phyloP scores from a whole-genome alignment of 352 stramenopile genomes.

The Globisporangium spinosum region DNA sequence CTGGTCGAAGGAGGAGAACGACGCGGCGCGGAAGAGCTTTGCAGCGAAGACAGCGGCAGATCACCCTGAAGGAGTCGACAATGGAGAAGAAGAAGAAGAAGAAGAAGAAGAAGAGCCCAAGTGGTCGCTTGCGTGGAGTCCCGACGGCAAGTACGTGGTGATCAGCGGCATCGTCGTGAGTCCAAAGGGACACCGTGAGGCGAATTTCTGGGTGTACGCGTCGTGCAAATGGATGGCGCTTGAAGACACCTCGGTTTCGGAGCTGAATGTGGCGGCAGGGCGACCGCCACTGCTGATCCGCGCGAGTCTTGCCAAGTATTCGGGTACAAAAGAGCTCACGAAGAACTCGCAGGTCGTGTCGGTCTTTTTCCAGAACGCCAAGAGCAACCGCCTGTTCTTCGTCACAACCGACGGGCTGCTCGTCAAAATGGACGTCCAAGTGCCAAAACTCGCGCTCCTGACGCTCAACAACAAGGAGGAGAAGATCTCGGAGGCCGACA shows the following conservation, averaged over 20 bases:
- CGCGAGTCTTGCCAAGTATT: constrained; percentile 28
- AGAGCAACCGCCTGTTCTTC: constrained; percentile 35
- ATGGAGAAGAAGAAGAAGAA: background rate
- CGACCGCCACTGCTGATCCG: constrained; percentile 25
- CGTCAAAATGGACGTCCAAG: constrained; percentile 45
- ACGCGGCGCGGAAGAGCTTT: constrained; percentile 8
- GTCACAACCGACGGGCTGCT: constrained; percentile 38
- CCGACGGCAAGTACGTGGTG: constrained; percentile 47
- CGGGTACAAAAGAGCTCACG: constrained; percentile 29
- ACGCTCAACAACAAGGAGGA: constrained; percentile 22
- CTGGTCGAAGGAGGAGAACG: constrained; percentile 5
- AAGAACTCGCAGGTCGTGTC: constrained; percentile 24
- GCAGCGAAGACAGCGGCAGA: constrained; percentile 1
- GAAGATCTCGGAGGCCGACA: constrained; percentile 4
- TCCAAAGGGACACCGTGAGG: constrained; percentile 20
- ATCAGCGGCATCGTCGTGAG: constrained; percentile 28
- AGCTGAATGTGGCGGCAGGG: no score
- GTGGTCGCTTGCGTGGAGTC: constrained; percentile 52
- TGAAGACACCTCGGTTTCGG: constrained; percentile 1
- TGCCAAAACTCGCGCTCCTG: constrained; percentile 40
- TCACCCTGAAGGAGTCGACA: background rate
- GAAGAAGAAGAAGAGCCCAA: background rate
- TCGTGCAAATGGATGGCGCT: constrained; percentile 34
- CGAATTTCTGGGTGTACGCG: constrained; percentile 45
- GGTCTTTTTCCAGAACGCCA: constrained; percentile 40